These are phyloP conservation scores for Jacaranda copaia DNA, from an alignment of 257 asterid genomes.

Conservation along the genomic window DNA sequence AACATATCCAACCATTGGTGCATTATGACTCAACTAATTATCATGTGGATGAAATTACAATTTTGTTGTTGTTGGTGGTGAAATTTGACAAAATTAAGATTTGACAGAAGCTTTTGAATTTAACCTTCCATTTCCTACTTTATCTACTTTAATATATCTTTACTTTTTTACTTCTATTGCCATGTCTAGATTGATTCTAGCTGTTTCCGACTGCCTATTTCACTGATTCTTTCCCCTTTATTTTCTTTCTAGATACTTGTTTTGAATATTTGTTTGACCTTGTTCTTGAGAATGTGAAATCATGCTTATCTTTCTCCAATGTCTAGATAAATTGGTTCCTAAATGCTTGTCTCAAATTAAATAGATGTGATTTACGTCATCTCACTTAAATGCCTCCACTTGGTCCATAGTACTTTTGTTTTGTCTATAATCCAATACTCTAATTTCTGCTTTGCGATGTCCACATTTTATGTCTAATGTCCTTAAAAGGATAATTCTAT, in stretches of 20 bases:
- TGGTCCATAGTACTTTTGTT: neutral
- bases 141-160: neutral
- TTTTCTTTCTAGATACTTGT: neutral
- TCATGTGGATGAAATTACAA: no score
- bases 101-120: no score
- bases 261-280: neutral
- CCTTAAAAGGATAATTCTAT: neutral
- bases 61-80: no score
- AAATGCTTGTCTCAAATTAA: neutral
- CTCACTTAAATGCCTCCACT: neutral
- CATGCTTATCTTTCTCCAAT: neutral
- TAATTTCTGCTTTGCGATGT: neutral
- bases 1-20: no score
- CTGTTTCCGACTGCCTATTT: constrained; percentile 1
- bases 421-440: neutral
- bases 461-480: neutral
- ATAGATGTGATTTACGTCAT: neutral
- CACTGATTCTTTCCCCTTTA: neutral
- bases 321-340: neutral
- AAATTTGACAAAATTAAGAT: no score
- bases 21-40: no score
- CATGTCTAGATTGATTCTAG: neutral
- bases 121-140: no score
- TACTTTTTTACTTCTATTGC: neutral
- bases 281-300: neutral